phyloP scores from a whole-genome alignment of 2,329 filamentous ascomycete genomes.

The Apiospora saccharicola region DNA sequence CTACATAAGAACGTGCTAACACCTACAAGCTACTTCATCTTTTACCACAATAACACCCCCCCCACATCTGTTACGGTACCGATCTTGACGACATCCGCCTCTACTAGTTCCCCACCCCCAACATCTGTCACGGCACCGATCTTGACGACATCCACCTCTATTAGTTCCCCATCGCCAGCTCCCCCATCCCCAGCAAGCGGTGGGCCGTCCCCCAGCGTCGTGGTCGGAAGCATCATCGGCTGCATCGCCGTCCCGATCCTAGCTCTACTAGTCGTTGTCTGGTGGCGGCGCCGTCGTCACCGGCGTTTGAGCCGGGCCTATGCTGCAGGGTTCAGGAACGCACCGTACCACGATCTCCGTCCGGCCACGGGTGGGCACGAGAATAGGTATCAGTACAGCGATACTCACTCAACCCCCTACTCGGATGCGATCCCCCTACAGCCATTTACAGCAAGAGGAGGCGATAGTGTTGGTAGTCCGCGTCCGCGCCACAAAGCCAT shows the following conservation, averaged over 20 bases:
- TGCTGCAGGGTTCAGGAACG: background rate
- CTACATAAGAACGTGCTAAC: background rate
- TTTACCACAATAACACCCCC: background rate
- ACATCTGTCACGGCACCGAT: background rate
- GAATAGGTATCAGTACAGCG: background rate
- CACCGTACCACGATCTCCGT: slow-evolving; percentile 9
- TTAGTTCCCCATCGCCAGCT: background rate
- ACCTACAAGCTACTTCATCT: background rate
- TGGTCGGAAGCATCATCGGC: slow-evolving; percentile 22
- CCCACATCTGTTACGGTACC: background rate
- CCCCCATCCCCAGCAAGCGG: background rate
- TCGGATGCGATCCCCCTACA: slow-evolving; percentile 9
- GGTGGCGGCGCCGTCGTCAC: background rate
- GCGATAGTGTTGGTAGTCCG: background rate
- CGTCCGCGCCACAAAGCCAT: background rate
- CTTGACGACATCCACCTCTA: background rate
- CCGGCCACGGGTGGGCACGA: background rate
- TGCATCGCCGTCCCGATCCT: slow-evolving; percentile 8
- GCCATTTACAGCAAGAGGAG: background rate
- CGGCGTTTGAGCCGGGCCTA: background rate
- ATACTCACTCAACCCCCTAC: background rate
- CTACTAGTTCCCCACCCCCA: background rate
- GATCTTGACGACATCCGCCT: background rate
- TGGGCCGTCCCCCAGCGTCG: background rate
- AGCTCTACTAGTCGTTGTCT: slow-evolving; percentile 15